Evolutionary conservation across 176 grass and related monocot species (phyloP), one percentile per base, ranked within the genome.

Genomic region (Zoysia japonica): DNA sequence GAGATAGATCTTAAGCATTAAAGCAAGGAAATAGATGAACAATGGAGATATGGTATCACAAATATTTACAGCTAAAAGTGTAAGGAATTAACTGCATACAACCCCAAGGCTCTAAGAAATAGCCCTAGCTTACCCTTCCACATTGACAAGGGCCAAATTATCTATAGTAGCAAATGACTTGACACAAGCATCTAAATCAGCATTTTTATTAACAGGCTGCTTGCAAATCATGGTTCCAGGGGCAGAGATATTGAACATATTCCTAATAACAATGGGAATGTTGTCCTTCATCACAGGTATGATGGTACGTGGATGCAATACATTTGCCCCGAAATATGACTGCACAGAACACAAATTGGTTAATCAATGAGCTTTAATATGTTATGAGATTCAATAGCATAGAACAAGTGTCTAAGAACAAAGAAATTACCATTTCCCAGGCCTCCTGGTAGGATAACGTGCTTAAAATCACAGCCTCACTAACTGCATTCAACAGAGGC

Each of bases 131-230:
- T 81, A 98, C 92, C 95, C 95, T 85, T 98, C 95, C 78, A 98
- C 95, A 76, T 98, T 98, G 80, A 98, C 92, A 81, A 98, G 95
- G 37, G 95, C 95, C 79, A 98, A 86, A 20, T 87, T 98, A 57
- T 98, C 95, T 72, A 98, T 92, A 71, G 95, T 98, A 79, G 95
- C 95, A 67, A 98, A 92, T 87, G 95, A 89, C 90, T 92, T 98
- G 52, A 98, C 95, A 72, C 89, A 85, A 47, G 89, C 83, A 77
- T 92, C 82, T 65, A 87, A 90, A 84, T 97, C 94, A 74, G 68
- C 89, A 88, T 86, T 90, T 82, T 90, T 87, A 78, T 89, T 90
- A 54, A 63, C 73, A 77, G 80, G 85, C 38, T 87, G 92, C 73
- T 90, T 87, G 85, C 92, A 98, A 74, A 98, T 98, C 75, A 75